Percentiles rank a stretch among this genome's conserved stretches.
phyloP scores from a whole-genome alignment of 768 basidiomycete species.

The Pleurotus citrinopileatus region DNA sequence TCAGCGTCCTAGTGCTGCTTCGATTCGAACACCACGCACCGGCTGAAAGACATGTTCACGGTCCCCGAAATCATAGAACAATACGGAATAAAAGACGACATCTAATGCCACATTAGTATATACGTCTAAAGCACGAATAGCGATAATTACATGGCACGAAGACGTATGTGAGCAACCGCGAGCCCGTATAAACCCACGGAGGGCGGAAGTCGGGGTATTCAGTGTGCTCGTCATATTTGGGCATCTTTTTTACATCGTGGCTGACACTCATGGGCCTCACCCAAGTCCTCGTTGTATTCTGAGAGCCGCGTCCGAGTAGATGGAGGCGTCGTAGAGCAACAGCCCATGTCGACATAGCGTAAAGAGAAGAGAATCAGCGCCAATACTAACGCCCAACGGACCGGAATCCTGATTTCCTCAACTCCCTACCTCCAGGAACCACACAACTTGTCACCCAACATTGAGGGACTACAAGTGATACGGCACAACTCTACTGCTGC shows the following conservation, averaged over 20 bases:
- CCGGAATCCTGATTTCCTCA: too few species aligned
- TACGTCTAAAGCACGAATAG: not conserved
- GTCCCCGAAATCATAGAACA: conserved; percentile 69
- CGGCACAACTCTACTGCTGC: too few species aligned
- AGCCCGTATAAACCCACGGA: conserved; percentile 55
- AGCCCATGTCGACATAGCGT: too few species aligned
- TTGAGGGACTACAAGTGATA: too few species aligned
- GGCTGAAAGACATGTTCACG: conserved; percentile 69
- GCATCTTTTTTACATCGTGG: conserved; percentile 17
- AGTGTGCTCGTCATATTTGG: conserved; percentile 8
- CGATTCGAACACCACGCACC: conserved; percentile 33
- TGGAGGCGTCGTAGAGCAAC: too few species aligned
- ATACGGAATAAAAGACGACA: conserved; percentile 52
- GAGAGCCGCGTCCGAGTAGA: too few species aligned
- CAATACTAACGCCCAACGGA: too few species aligned
- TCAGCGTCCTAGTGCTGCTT: conserved; percentile 27
- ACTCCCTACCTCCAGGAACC: too few species aligned
- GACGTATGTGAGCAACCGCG: conserved; percentile 49
- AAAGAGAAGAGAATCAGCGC: too few species aligned
- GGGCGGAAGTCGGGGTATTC: conserved; percentile 48
- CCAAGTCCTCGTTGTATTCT: not conserved
- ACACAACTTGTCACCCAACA: too few species aligned
- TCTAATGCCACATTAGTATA: conserved; percentile 29
- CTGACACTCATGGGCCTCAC: not conserved
- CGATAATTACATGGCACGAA: conserved; percentile 50